Base-by-base conservation (phyloP, 352 stramenopile genomes). In the Phytophthora vignae region DNA sequence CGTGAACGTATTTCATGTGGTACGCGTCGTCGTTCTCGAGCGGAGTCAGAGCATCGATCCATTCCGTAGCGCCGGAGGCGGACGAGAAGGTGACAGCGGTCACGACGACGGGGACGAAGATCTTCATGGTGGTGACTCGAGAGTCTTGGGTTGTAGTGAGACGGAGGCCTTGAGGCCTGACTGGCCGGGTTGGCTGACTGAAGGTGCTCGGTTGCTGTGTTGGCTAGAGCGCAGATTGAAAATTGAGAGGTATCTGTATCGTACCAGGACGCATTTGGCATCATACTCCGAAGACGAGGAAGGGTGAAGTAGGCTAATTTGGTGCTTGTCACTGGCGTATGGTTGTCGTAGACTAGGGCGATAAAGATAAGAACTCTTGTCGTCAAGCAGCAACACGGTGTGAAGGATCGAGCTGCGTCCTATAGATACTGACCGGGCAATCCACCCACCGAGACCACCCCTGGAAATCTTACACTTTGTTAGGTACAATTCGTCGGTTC, bases 1-100 rank as follows among this genome's bases (percentile, higher is more conserved):
- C 54, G 3, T 63, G 69, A 15, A 90, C 79, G 11, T 67, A 61
- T 10, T 56, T 75, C 70, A 78, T 83, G 56, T 75, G 71, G 38
- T 76, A 76, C 5, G 36, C 57, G 60, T 73, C 60, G 19, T 63
- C 31, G 33, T 70, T 79, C 1, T 4, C 1, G 42, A 62, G 71
- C 17, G 12, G 15, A 7, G 44, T 74, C 4, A 77, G 55, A 0
- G 19, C 40, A 19, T 59, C 42, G 27, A 74, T 49, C 31, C 60
- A 73, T n/a, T 29, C 50, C 3, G 55, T 73, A 10, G 58, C 33
- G 10, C 27, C 54, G 25, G 53, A 55, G 2, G 36, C 40, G 27
- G 40, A 50, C 15, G 65, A 71, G 1, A 67, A 17, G 0, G 49
- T 49, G 29, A 48, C 15, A 19, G 59, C 59, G 44, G 65, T 50